Percentiles rank a stretch among this genome's conserved stretches.
Conservation (phyloP, 352 stramenopile species). For the Poterioochromonas sp. region DNA sequence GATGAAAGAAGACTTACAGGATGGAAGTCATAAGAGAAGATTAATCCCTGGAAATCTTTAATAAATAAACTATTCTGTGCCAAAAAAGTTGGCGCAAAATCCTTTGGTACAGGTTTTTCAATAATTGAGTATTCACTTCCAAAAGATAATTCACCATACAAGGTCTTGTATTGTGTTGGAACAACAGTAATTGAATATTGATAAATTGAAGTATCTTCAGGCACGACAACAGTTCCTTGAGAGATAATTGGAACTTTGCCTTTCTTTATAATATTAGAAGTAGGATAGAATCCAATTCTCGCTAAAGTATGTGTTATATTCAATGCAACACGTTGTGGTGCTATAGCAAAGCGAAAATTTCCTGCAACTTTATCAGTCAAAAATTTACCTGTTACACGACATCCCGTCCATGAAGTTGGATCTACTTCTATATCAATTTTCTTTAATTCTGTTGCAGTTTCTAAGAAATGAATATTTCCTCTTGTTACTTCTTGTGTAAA, state of each 20-base stretch:
- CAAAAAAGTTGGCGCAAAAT: background rate
- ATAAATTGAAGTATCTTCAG: background rate
- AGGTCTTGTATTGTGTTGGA: background rate
- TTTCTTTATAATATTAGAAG: background rate
- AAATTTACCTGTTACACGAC: background rate
- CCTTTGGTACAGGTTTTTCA: background rate
- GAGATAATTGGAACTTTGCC: background rate
- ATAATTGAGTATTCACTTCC: background rate
- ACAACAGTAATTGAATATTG: constrained; percentile 4
- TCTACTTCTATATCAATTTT: background rate
- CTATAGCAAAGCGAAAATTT: constrained; percentile 14
- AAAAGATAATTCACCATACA: background rate
- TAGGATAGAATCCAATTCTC: background rate
- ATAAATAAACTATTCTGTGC: background rate
- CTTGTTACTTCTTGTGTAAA: constrained; percentile 9
- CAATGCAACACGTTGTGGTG: background rate
- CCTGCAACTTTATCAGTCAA: constrained; percentile 7
- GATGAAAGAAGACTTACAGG: background rate
- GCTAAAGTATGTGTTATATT: background rate
- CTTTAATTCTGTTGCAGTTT: background rate
- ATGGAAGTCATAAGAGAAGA: constrained; percentile 21
- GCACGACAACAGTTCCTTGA: background rate
- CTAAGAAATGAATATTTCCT: background rate
- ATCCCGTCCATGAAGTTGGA: background rate
- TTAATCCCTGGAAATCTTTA: background rate